A percentile compares a stretch with the other conserved stretches of the same genome.
Evolutionary conservation across 495 filamentous ascomycete genomes (phyloP).

Genomic region (Articulospora tetracladia): DNA sequence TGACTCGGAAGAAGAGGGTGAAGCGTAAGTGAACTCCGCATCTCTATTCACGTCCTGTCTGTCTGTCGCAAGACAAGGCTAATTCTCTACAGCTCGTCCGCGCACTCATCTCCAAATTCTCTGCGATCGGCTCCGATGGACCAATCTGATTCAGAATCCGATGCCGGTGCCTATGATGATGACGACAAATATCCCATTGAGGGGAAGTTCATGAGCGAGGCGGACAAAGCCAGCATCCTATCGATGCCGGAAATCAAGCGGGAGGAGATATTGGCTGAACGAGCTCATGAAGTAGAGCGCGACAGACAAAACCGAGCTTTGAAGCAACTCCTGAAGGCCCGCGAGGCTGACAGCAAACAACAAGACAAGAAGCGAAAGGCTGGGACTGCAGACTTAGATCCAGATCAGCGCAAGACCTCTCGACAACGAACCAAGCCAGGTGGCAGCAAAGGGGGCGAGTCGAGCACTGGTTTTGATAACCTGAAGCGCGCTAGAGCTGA

Average conservation of each 20-base stretch:
- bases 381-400: conserved; percentile 67
- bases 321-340: conserved; percentile 70
- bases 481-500: conserved; percentile 84
- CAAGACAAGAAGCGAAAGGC: conserved; percentile 79
- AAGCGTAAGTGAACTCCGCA: conserved; percentile 62
- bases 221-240: conserved; percentile 81
- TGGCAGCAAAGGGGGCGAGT: conserved; percentile 74
- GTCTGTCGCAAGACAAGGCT: conserved; percentile 15
- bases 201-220: conserved; percentile 72
- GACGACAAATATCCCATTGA: conserved; percentile 81
- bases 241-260: conserved; percentile 85
- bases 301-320: conserved; percentile 79
- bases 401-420: conserved; percentile 69
- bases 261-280: conserved; percentile 84
- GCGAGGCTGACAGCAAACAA: conserved; percentile 48
- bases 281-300: conserved; percentile 75
- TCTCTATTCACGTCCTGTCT: not conserved
- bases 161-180: conserved; percentile 51
- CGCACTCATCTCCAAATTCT: conserved; percentile 65
- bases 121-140: conserved; percentile 84
- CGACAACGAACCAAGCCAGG: conserved; percentile 75
- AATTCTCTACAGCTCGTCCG: conserved; percentile 48
- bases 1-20: conserved; percentile 73
- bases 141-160: conserved; percentile 76
- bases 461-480: conserved; percentile 70